Conservation (phyloP, 2,329 filamentous ascomycete species). For the Gaeumannomyces sp. region DNA sequence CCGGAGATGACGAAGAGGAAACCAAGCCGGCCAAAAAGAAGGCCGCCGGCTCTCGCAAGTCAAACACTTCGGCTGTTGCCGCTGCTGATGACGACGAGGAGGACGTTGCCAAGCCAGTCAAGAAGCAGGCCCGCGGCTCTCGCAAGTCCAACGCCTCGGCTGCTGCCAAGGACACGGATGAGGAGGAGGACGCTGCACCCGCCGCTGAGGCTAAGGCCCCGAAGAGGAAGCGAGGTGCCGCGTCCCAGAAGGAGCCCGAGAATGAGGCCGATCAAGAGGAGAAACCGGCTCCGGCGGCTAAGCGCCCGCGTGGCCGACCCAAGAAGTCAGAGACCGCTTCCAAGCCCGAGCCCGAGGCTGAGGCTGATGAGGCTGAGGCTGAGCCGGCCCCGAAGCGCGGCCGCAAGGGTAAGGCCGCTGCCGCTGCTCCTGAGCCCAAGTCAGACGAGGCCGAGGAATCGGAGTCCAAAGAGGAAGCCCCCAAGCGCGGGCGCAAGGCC, state of each 20-base stretch:
- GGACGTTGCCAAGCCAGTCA: constrained; percentile 4
- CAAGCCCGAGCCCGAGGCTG: background rate
- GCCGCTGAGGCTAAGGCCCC: constrained; percentile 17
- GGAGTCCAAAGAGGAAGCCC: constrained; percentile 4
- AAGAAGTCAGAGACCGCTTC: constrained; percentile 2
- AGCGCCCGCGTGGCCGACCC: constrained; percentile 3
- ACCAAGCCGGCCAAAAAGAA: constrained; percentile 10
- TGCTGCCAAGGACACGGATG: constrained; percentile 14
- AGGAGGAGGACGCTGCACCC: constrained; percentile 12
- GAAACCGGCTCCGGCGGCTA: constrained; percentile 6
- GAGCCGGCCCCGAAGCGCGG: constrained; percentile 2
- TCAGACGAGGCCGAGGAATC: background rate
- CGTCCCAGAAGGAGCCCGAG: background rate
- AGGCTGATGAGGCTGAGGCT: background rate
- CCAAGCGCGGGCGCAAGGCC: constrained; percentile 7
- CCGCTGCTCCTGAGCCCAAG: background rate
- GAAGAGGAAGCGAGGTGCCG: constrained; percentile 15
- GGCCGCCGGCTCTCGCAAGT: constrained; percentile 5
- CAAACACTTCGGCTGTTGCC: constrained; percentile 7
- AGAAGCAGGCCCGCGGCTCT: background rate
- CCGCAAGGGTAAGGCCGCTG: background rate
- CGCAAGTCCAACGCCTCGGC: constrained; percentile 13
- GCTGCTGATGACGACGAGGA: constrained; percentile 14
- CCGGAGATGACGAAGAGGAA: constrained; percentile 10
- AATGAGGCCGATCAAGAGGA: constrained; percentile 3